A percentile compares a stretch with the other conserved stretches of the same genome.
Evolutionary conservation across 78 protist species (phyloP).

Genomic region (Bodo saltans): DNA sequence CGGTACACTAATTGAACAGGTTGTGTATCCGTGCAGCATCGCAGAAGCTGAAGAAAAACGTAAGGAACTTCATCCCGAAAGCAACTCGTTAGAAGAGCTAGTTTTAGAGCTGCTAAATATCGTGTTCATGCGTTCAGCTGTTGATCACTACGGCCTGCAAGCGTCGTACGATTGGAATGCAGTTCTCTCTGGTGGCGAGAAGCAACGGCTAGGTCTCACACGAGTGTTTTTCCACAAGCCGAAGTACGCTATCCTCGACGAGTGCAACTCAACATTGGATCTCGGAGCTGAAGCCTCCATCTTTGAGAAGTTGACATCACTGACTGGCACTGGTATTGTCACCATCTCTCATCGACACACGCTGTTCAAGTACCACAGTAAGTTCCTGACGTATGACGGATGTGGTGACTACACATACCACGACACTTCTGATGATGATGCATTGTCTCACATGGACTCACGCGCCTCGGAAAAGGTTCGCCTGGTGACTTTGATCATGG

Average conservation of each 20-base stretch:
- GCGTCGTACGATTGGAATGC: slow-evolving; percentile 32
- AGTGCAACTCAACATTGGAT: slow-evolving; percentile 66
- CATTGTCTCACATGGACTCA: background rate
- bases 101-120: slow-evolving; percentile 44
- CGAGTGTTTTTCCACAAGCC: slow-evolving; percentile 78
- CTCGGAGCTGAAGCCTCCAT: slow-evolving; percentile 41
- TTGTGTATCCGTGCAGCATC: slow-evolving; percentile 62
- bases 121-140: slow-evolving; percentile 33
- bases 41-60: slow-evolving; percentile 40
- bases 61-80: slow-evolving; percentile 55
- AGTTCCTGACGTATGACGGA: no score
- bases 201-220: slow-evolving; percentile 82
- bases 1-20: slow-evolving; percentile 77
- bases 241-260: slow-evolving; percentile 79
- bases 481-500: background rate
- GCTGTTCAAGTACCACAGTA: slow-evolving; percentile 26
- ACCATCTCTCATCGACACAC: slow-evolving; percentile 42
- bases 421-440: background rate
- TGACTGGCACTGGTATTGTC: slow-evolving; percentile 18
- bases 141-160: background rate
- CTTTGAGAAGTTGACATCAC: slow-evolving; percentile 20
- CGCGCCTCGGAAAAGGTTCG: no score
- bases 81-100: no score
- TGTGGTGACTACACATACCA: no score
- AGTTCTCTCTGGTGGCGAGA: slow-evolving; percentile 50